Percentiles rank a stretch among this genome's conserved stretches.
phyloP scores from a whole-genome alignment of 73 alveolate genomes.

The Symbiodinium natans region DNA sequence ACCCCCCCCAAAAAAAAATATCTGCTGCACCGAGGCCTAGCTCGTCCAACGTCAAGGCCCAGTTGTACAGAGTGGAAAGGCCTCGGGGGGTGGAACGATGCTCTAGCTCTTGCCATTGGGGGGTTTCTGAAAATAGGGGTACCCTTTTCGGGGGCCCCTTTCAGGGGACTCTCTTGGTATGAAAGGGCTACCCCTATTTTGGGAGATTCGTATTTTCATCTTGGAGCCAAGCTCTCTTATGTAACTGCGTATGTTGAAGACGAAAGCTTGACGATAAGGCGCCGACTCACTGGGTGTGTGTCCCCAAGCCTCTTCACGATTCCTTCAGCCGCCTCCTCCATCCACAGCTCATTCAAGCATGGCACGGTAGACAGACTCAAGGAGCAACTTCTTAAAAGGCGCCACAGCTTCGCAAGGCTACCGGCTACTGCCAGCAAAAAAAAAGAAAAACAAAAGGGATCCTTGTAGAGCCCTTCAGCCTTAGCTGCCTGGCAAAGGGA shows the following conservation, averaged over 20 bases:
- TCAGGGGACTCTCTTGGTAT: too few species aligned
- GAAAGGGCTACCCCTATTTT: too few species aligned
- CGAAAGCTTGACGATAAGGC: background rate
- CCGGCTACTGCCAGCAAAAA: too few species aligned
- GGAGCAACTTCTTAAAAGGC: too few species aligned
- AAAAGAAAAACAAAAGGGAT: too few species aligned
- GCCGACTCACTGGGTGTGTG: constrained; percentile 39
- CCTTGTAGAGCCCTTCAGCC: constrained; percentile 12
- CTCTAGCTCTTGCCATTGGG: background rate
- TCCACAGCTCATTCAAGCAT: background rate
- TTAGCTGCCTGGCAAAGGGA: background rate
- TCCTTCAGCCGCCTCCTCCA: constrained; percentile 66
- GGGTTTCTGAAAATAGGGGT: too few species aligned
- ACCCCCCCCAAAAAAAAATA: too few species aligned
- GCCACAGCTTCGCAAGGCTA: too few species aligned
- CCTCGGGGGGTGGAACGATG: constrained; percentile 11
- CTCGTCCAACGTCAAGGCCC: constrained; percentile 81
- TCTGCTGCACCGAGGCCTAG: too few species aligned
- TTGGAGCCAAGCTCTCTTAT: background rate
- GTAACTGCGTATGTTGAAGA: background rate
- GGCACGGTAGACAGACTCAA: too few species aligned
- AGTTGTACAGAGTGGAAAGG: constrained; percentile 72
- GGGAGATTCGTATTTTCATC: background rate
- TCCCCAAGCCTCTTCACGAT: constrained; percentile 81
- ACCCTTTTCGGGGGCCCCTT: too few species aligned